phyloP scores from a whole-genome alignment of 202 grass and related monocot species.

The Setaria viridis region DNA sequence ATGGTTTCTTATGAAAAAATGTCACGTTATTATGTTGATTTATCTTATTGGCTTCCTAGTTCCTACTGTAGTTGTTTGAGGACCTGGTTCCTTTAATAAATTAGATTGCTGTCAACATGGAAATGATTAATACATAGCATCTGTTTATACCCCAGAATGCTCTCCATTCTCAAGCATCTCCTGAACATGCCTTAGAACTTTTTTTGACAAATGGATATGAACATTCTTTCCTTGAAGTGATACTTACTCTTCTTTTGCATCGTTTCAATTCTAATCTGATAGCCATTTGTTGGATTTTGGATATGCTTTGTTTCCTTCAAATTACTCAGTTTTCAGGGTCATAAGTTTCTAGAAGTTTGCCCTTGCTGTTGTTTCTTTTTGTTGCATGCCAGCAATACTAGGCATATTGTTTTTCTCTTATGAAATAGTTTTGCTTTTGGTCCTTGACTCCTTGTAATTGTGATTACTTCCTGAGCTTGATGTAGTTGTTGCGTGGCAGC shows the following conservation, averaged over 20 bases:
- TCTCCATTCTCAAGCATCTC: background rate
- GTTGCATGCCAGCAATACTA: conserved; percentile 9
- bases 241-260: background rate
- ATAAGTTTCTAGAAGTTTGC: background rate
- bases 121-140: background rate
- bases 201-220: conserved; percentile 20
- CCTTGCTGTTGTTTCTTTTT: background rate
- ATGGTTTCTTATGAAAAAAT: background rate
- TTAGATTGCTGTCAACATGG: background rate
- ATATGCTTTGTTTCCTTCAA: background rate
- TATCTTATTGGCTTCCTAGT: background rate
- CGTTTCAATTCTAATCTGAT: background rate
- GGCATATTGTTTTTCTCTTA: background rate
- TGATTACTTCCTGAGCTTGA: conserved; percentile 1
- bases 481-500: too few species aligned
- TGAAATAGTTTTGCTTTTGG: background rate
- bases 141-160: background rate
- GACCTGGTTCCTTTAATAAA: background rate
- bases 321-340: background rate
- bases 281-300: conserved; percentile 16
- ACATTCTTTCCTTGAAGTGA: background rate
- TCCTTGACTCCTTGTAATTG: background rate
- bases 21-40: background rate
- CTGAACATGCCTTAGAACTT: background rate
- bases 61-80: background rate